Evolutionary conservation across 106 monocot genomes (phyloP).

Genomic region (Acorus gramineus): DNA sequence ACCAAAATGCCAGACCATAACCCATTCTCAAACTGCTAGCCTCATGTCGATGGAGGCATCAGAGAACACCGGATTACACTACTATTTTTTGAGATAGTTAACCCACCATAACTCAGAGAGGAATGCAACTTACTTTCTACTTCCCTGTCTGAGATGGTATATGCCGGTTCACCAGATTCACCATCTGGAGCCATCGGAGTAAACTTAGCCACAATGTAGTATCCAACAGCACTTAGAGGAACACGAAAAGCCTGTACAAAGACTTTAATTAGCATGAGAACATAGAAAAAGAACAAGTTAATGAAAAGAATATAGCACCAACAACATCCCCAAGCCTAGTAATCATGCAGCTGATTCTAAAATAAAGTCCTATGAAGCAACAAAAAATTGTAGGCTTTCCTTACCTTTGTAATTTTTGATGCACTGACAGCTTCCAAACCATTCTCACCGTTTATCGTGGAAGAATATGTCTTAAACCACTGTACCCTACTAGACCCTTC

Average conservation of each 20-base stretch:
- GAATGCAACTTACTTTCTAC: conserved; percentile 73
- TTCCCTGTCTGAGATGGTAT: conserved; percentile 52
- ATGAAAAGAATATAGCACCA: background rate
- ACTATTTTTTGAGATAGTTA: no score
- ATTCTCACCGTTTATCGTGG: conserved; percentile 47
- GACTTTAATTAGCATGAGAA: background rate
- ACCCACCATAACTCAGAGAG: no score
- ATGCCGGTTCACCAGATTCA: conserved; percentile 85
- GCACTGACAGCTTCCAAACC: conserved; percentile 70
- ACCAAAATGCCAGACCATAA: background rate
- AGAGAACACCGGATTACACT: no score
- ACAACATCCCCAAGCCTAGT: background rate
- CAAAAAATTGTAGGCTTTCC: background rate
- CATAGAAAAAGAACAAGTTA: background rate
- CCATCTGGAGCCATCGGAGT: conserved; percentile 88
- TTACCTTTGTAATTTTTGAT: conserved; percentile 87
- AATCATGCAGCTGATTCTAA: background rate
- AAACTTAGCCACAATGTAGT: conserved; percentile 81
- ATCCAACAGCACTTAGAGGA: conserved; percentile 79
- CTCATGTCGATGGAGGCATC: no score
- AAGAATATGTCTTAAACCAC: conserved; percentile 70
- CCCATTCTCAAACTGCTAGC: no score
- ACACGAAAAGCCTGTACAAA: conserved; percentile 67
- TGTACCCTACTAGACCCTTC: conserved; percentile 88
- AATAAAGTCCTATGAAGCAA: background rate